A percentile compares a stretch with the other conserved stretches of the same genome.
These are phyloP conservation scores for Fusarium fracticaudum DNA, from an alignment of 2,329 filamentous ascomycete genomes.

Conservation along the genomic window DNA sequence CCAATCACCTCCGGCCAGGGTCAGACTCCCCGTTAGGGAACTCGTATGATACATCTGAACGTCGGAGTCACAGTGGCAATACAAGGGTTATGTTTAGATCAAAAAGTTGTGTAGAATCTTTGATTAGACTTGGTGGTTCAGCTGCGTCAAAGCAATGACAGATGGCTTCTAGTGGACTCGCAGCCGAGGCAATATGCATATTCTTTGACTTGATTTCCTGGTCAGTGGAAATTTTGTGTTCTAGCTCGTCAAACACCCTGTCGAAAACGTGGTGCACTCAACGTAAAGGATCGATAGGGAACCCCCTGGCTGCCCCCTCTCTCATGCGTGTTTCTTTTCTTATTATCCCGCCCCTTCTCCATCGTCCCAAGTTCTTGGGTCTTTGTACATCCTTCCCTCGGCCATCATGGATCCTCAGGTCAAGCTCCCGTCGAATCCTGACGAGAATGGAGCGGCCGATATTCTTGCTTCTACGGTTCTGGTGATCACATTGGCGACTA, in stretches of 20 bases:
- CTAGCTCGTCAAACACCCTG: constrained; percentile 5
- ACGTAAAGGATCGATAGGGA: background rate
- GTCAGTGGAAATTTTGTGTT: background rate
- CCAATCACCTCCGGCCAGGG: background rate
- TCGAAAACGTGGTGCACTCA: constrained; percentile 11
- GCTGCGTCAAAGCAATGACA: background rate
- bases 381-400: background rate
- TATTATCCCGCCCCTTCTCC: constrained; percentile 16
- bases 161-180: background rate
- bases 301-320: background rate
- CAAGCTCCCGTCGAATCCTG: constrained; percentile 43
- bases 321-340: constrained; percentile 5
- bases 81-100: background rate
- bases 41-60: background rate
- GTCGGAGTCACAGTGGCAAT: constrained; percentile 7
- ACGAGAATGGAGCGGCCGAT: constrained; percentile 48
- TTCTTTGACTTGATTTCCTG: background rate
- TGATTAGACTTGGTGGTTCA: background rate
- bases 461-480: constrained; percentile 54
- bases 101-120: background rate
- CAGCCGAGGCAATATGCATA: background rate
- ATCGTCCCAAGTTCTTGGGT: constrained; percentile 14
- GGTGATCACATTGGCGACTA: constrained; percentile 49
- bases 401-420: constrained; percentile 31
- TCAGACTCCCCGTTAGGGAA: background rate